Percentiles rank a stretch among this genome's conserved stretches.
Evolutionary conservation across 805 yeast genomes (phyloP).

Genomic region (Clavispora fructus): DNA sequence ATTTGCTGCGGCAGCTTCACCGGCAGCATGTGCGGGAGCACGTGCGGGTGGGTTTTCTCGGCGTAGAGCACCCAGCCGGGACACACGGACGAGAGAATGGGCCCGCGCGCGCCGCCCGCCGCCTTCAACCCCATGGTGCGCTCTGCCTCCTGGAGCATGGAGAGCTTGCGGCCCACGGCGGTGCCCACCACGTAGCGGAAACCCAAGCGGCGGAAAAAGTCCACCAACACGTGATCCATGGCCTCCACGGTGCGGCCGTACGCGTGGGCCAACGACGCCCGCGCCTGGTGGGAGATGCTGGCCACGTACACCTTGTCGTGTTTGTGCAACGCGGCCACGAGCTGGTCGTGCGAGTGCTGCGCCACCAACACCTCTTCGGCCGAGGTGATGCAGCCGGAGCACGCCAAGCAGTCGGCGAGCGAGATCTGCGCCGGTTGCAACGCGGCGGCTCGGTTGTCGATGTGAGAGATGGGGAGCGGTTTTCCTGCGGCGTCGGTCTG

Average conservation of each 20-base stretch:
- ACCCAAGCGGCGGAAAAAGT: constrained; percentile 56
- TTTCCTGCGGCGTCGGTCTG: constrained; percentile 55
- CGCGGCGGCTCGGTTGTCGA: constrained; percentile 46
- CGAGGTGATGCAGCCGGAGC: constrained; percentile 94
- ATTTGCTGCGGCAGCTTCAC: constrained; percentile 92
- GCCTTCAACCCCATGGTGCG: constrained; percentile 42
- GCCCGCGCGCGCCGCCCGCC: constrained; percentile 24
- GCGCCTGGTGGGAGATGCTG: constrained; percentile 78
- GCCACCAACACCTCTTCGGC: constrained; percentile 94
- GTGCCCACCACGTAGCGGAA: constrained; percentile 78
- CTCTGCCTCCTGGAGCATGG: constrained; percentile 43
- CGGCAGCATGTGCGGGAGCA: constrained; percentile 63
- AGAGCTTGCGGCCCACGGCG: constrained; percentile 69
- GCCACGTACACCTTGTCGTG: constrained; percentile 48
- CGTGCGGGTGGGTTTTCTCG: constrained; percentile 89
- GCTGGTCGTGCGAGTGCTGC: constrained; percentile 80
- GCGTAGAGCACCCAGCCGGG: constrained; percentile 97
- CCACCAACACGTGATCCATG: constrained; percentile 57
- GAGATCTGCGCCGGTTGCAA: constrained; percentile 82
- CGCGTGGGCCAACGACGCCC: constrained; percentile 77
- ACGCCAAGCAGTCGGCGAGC: constrained; percentile 89
- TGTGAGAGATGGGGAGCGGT: constrained; percentile 64
- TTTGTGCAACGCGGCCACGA: constrained; percentile 52
- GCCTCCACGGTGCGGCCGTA: constrained; percentile 45
- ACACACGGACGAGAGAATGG: constrained; percentile 69